Percentiles rank a stretch among this genome's conserved stretches.
These are phyloP conservation scores for Onygenales sp. DNA, from an alignment of 2,329 filamentous ascomycete species.

Conservation along the genomic window DNA sequence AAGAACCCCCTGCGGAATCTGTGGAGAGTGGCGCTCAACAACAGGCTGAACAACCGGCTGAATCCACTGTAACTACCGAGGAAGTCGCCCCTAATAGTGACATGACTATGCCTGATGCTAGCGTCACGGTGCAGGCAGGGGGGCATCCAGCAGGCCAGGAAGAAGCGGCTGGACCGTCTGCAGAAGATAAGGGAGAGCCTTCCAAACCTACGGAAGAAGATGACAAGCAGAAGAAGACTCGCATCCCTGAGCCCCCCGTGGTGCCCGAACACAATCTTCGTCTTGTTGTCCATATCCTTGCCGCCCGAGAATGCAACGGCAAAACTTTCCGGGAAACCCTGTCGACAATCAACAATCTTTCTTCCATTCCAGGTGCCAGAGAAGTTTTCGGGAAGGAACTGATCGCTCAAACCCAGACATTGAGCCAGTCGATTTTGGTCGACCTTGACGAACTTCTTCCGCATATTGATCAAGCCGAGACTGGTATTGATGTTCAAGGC, in stretches of 20 bases:
- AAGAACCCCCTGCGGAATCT: neutral
- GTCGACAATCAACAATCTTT: conserved; percentile 97
- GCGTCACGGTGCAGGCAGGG: conserved; percentile 20
- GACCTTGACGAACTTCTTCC: conserved; percentile 78
- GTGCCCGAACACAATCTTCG: conserved; percentile 84
- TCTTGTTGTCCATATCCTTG: conserved; percentile 92
- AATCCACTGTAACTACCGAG: conserved; percentile 12
- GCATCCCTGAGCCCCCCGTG: conserved; percentile 64
- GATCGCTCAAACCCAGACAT: conserved; percentile 70
- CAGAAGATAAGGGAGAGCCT: conserved; percentile 26
- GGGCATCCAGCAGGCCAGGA: conserved; percentile 30
- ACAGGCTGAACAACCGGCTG: conserved; percentile 15
- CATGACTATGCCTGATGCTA: conserved; percentile 29
- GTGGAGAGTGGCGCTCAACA: neutral
- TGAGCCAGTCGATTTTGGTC: conserved; percentile 74
- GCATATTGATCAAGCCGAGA: conserved; percentile 77
- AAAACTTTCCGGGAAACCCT: conserved; percentile 98
- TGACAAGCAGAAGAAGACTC: conserved; percentile 50
- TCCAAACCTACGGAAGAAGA: conserved; percentile 35
- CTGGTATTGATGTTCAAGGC: conserved; percentile 89
- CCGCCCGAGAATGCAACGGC: conserved; percentile 89
- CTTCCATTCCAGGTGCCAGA: conserved; percentile 82
- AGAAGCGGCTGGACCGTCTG: conserved; percentile 22
- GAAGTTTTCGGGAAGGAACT: conserved; percentile 87
- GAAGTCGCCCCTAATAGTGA: conserved; percentile 24